These are phyloP conservation scores for Russula sp. DNA, from an alignment of 768 basidiomycete genomes.

Conservation along the genomic window DNA sequence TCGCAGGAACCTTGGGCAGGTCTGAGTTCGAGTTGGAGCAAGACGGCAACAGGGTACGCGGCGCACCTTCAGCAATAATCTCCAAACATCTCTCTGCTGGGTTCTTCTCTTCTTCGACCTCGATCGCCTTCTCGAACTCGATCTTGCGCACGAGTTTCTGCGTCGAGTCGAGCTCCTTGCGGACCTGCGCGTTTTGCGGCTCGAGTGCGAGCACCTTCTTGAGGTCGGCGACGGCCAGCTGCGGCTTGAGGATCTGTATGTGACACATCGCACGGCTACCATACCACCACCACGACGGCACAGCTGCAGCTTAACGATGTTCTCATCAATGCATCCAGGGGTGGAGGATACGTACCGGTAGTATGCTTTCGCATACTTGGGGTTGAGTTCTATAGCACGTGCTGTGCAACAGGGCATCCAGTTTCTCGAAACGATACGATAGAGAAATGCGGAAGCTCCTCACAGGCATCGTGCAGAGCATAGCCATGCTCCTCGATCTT, in stretches of 20 bases:
- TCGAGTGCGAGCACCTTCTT: constrained; percentile 79
- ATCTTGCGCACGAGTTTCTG: constrained; percentile 87
- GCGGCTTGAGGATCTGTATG: constrained; percentile 84
- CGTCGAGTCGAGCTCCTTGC: constrained; percentile 76
- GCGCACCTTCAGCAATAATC: constrained; percentile 71
- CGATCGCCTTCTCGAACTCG: constrained; percentile 95
- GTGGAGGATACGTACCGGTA: constrained; percentile 52
- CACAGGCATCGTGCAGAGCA: constrained; percentile 82
- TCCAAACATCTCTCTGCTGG: constrained; percentile 69
- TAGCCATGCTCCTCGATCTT: constrained; percentile 94
- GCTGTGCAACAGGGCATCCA: constrained; percentile 35
- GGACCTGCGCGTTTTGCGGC: constrained; percentile 77
- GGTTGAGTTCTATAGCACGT: constrained; percentile 82
- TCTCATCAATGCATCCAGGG: not conserved
- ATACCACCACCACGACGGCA: constrained; percentile 7
- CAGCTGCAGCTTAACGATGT: constrained; percentile 1
- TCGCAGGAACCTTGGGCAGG: constrained; percentile 61
- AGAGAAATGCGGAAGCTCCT: constrained; percentile 35
- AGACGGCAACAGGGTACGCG: not conserved
- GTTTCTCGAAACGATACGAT: not conserved
- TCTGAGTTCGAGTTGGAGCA: not conserved
- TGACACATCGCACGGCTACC: constrained; percentile 82
- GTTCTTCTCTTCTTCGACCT: constrained; percentile 82
- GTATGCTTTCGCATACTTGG: constrained; percentile 86
- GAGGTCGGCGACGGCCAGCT: constrained; percentile 81